Conservation (phyloP, 2,329 filamentous ascomycete genomes). For the Hypoxylon sp. region DNA sequence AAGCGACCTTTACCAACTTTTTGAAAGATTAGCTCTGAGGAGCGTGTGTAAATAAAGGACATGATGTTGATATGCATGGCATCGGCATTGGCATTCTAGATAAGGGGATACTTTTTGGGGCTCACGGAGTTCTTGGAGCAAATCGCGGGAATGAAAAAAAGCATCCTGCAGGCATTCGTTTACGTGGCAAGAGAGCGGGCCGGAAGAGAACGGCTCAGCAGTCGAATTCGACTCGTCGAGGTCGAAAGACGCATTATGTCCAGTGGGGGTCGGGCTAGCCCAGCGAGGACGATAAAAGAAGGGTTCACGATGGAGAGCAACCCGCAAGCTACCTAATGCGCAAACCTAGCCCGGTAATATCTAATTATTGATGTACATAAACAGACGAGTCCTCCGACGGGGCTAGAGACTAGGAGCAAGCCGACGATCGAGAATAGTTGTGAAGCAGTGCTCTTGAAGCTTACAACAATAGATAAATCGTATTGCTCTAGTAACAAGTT, state of each 20-base stretch:
- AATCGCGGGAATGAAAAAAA: constrained; percentile 54
- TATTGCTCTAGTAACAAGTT: constrained; percentile 48
- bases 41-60: constrained; percentile 63
- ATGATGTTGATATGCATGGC: constrained; percentile 64
- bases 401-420: constrained; percentile 33
- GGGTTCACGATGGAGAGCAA: constrained; percentile 43
- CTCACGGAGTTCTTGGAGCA: constrained; percentile 63
- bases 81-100: constrained; percentile 64
- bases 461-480: constrained; percentile 51
- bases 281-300: constrained; percentile 47
- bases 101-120: constrained; percentile 55
- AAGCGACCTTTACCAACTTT: constrained; percentile 50
- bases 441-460: constrained; percentile 46
- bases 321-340: constrained; percentile 47
- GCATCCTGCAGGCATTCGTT: constrained; percentile 60
- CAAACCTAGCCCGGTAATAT: constrained; percentile 57
- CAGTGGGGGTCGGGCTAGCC: constrained; percentile 53
- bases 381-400: constrained; percentile 41
- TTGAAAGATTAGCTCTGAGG: constrained; percentile 53
- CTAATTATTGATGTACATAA: constrained; percentile 57
- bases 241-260: constrained; percentile 46
- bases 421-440: constrained; percentile 42
- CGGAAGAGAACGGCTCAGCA: constrained; percentile 26
- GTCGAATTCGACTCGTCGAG: constrained; percentile 34
- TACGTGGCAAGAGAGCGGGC: constrained; percentile 52